Base-by-base conservation (phyloP, 805 yeast species). In the Candida sakaeoensis region DNA sequence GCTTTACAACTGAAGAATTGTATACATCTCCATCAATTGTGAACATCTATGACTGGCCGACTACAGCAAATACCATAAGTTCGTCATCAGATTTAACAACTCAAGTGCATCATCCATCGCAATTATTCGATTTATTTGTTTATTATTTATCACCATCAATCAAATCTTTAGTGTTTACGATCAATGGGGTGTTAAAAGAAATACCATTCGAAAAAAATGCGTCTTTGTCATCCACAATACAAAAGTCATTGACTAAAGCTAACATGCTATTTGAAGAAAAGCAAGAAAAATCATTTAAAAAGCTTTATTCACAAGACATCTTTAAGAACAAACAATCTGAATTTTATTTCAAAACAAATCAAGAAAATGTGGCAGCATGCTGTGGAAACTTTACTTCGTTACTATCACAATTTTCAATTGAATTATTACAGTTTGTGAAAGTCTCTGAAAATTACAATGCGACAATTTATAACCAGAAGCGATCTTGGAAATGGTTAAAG, bases 331-430 rank as follows among this genome's bases (percentile, higher is more conserved):
- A 45, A 18, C 42, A 58, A 2, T 42, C 53, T 43, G 52, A 61
- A 36, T 50, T 70, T 51, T 29, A 61, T 52, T 53, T 69, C 29
- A 74, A 70, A 44, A 70, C 82, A 1, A 82, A 80, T 44, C 84
- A 82, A 49, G 95, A 85, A 59, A 89, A 84, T 48, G 83, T 85
- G 3, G 85, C 90, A 1, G 95, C 95, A 0, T 76, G 85, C 33
- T 85, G 93, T 63, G 91, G 90, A 1, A 84, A 85, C 54, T 85
- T 85, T 53, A 72, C 90, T 1, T 75, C 80, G 25, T 68, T 84
- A 17, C 55, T 87, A 27, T 74, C 77, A 2, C 77, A 82, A 40
- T 79, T 78, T 48, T 79, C 87, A 1, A 65, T 65, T 25, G 89
- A 83, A 45, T 58, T 85, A 36, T 53, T 59, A 15, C 61, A 58